Evolutionary conservation across 2,329 filamentous ascomycete species (phyloP).

Genomic region (Phialemonium atrogriseum): DNA sequence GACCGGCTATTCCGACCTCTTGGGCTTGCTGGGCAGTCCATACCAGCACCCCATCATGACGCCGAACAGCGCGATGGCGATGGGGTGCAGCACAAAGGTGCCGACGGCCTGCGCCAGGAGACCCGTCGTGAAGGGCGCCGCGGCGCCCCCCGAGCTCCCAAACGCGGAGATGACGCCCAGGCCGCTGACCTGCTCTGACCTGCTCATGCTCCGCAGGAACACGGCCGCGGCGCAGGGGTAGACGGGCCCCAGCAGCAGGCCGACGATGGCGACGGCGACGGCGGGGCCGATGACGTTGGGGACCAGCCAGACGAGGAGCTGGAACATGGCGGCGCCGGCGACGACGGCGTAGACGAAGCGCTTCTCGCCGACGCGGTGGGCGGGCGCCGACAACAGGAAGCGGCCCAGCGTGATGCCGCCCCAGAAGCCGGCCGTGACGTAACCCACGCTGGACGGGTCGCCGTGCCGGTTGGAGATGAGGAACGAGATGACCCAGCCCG

Average conservation of each 20-base stretch:
- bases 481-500: constrained; percentile 82
- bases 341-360: constrained; percentile 57
- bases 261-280: constrained; percentile 60
- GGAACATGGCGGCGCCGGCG: constrained; percentile 54
- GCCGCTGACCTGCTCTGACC: constrained; percentile 51
- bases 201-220: constrained; percentile 51
- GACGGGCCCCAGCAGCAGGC: constrained; percentile 67
- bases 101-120: constrained; percentile 53
- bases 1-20: constrained; percentile 47
- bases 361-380: constrained; percentile 62
- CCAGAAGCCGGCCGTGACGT: constrained; percentile 68
- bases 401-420: constrained; percentile 69
- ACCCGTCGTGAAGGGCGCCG: constrained; percentile 59
- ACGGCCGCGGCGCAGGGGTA: constrained; percentile 66
- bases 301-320: constrained; percentile 71
- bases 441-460: constrained; percentile 63
- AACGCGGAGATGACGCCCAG: constrained; percentile 63
- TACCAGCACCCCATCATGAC: constrained; percentile 62
- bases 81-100: constrained; percentile 57
- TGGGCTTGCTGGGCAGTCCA: constrained; percentile 44
- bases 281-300: constrained; percentile 67
- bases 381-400: constrained; percentile 60
- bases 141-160: constrained; percentile 59
- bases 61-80: constrained; percentile 57
- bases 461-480: constrained; percentile 65